Base-by-base conservation (phyloP, 1,284 basidiomycete genomes). In the Takashimella tepidaria region DNA sequence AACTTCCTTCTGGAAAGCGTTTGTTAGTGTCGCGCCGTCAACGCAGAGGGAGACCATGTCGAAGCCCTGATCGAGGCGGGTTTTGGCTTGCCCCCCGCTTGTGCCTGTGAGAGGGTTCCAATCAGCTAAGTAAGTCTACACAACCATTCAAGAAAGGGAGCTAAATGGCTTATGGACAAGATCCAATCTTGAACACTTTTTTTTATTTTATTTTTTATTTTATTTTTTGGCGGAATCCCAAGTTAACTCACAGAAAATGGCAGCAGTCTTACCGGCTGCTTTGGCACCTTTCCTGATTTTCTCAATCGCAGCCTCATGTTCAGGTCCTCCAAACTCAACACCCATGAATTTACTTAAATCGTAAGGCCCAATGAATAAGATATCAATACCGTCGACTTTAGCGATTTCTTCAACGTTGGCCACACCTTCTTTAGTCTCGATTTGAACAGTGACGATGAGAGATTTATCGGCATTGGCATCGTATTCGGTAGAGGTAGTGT, bases 281-380 rank as follows among this genome's bases (percentile, higher is more conserved):
- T 87, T 83, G 0, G 82, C 76, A 1, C 73, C 79, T 41, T 77
- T 68, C 25, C 83, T 74, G 37, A 86, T 82, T 20, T 75, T 74
- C 55, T 84, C 81, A 43, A 88, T 85, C 4, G 82, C 73, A 46
- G 78, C 75, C 64, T 87, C 84, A 5, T 66, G 64, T 55, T 57
- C 56, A 16, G 62, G 49, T 4, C 53, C 40, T n/a, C 64, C 64
- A 37, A 66, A 64, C 20, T 58, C 45, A 21, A 64, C 56, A 43
- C 54, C 52, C 56, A 66, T 58, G 23, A 40, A 53, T 31, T 62
- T 77, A 3, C 83, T 84, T 42, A 86, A 78, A 65, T 85, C 84
- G 58, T 82, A 86, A 3, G 84, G 84, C 5, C 85, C 84, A 52
- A 87, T 81, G 70, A 87, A 85, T 3, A 82, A 71, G 6, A 80